Base-by-base conservation (phyloP, 1,284 basidiomycete genomes). In the Ustilago esculenta region DNA sequence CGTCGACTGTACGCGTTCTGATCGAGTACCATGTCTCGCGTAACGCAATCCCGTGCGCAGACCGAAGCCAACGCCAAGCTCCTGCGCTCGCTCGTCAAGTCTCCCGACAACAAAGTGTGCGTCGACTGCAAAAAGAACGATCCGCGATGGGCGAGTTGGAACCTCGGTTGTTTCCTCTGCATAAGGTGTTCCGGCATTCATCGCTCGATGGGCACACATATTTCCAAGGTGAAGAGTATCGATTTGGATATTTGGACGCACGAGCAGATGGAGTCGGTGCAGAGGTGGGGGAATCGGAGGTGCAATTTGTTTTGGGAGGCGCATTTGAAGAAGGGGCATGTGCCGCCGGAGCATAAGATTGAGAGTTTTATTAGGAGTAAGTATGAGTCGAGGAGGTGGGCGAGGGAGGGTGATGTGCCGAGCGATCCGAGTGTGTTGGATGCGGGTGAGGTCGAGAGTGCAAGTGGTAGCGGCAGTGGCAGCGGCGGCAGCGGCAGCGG, bases 121-220 rank as follows among this genome's bases (percentile, higher is more conserved):
- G 78, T 76, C 11, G 82, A 83, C 59, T 79, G 80, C 72, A 67
- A 70, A 55, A 71, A 76, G 37, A 69, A 57, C 43, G 95, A 98
- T 85, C 92, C 95, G 33, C 86, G 95, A 80, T 98, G 95, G 95
- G 95, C 95, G 18, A 94, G 93, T 2, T 97, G 94, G 92, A 98
- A 98, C 82, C 83, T 98, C 25, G 94, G 94, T 27, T 90, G 93
- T 3, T 96, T 92, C 81, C 85, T 97, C 34, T 98, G 95, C 82
- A 98, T 98, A 74, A 88, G 95, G 59, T 98, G 95, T 84, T 97
- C 94, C n/a, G 95, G 95, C 29, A 92, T 98, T 57, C 95, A 98
- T 83, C 90, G 96, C 34, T 90, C 92, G 27, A 95, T 98, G 92
- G 96, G 96, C 64, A 98, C 95, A 0, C 96, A 98, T 53, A 73